Percentiles rank a stretch among this genome's conserved stretches.
Conservation (phyloP, 2,329 filamentous ascomycete genomes). For the Aspergillus oerlinghausenensis region DNA sequence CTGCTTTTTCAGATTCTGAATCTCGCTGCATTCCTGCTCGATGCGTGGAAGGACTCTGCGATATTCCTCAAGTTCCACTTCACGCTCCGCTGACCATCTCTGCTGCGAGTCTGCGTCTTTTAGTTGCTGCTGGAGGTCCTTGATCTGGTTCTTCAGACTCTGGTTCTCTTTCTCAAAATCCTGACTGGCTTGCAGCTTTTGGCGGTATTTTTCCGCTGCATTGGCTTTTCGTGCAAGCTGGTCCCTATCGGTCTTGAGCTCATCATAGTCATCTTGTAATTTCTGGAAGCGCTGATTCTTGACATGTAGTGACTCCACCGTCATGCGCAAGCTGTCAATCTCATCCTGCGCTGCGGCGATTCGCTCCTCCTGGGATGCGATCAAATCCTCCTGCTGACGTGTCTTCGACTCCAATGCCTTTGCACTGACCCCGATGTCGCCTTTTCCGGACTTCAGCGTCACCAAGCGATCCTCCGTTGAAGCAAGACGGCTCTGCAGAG, state of each 20-base stretch:
- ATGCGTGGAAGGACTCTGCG: slow-evolving; percentile 43
- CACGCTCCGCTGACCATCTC: slow-evolving; percentile 36
- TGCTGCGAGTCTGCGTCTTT: slow-evolving; percentile 42
- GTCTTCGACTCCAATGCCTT: slow-evolving; percentile 48
- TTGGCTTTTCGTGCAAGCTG: slow-evolving; percentile 46
- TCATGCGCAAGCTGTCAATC: slow-evolving; percentile 42
- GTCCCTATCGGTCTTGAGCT: slow-evolving; percentile 45
- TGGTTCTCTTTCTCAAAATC: slow-evolving; percentile 47
- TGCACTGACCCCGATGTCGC: slow-evolving; percentile 44
- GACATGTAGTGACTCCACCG: slow-evolving; percentile 40
- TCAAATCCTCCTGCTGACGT: slow-evolving; percentile 63
- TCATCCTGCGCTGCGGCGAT: slow-evolving; percentile 50
- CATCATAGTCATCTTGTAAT: slow-evolving; percentile 47
- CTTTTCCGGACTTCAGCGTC: slow-evolving; percentile 48
- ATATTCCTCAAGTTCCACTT: slow-evolving; percentile 42
- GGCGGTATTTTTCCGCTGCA: slow-evolving; percentile 46
- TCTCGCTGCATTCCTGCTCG: slow-evolving; percentile 46
- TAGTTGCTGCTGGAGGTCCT: slow-evolving; percentile 44
- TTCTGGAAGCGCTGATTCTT: slow-evolving; percentile 44
- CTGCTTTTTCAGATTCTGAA: slow-evolving; percentile 46
- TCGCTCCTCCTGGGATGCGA: slow-evolving; percentile 65
- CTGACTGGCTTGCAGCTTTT: slow-evolving; percentile 46
- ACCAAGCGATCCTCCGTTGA: slow-evolving; percentile 48
- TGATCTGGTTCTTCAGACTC: slow-evolving; percentile 42
- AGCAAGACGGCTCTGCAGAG: slow-evolving; percentile 41